Evolutionary conservation across 2,329 filamentous ascomycete species (phyloP).

Genomic region (Venturia pyrina): DNA sequence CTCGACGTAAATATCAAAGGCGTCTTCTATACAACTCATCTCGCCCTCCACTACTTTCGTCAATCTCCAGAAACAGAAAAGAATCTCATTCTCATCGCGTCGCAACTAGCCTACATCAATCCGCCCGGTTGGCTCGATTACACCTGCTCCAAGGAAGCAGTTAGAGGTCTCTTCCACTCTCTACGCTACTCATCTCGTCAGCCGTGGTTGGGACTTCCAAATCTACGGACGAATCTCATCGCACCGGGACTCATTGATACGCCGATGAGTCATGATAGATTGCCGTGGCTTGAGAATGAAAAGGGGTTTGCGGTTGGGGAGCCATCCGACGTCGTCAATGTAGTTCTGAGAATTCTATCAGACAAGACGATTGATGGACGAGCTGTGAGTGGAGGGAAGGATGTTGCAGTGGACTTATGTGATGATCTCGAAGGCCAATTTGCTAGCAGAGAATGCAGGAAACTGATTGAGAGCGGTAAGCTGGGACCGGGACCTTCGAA

Average conservation of each 20-base stretch:
- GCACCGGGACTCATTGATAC: conserved; percentile 23
- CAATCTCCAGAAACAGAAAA: conserved; percentile 11
- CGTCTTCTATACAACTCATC: conserved; percentile 16
- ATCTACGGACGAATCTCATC: conserved; percentile 19
- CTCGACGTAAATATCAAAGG: conserved; percentile 18
- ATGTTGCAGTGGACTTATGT: conserved; percentile 1
- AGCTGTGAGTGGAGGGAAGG: background rate
- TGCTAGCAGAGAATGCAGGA: conserved; percentile 1
- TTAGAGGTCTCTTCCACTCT: conserved; percentile 20
- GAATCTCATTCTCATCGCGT: conserved; percentile 19
- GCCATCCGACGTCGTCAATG: background rate
- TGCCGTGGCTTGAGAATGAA: conserved; percentile 1
- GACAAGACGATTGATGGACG: conserved; percentile 5
- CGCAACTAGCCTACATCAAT: conserved; percentile 19
- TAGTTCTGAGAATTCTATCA: background rate
- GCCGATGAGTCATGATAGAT: conserved; percentile 12
- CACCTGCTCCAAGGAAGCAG: conserved; percentile 21
- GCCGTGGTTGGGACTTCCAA: background rate
- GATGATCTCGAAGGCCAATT: conserved; percentile 9
- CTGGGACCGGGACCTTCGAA: conserved; percentile 3
- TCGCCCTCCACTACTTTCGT: conserved; percentile 25
- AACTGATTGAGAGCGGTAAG: background rate
- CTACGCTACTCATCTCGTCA: conserved; percentile 14
- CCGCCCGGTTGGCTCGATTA: conserved; percentile 20
- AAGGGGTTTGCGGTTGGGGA: conserved; percentile 2